Base-by-base conservation (phyloP, 805 yeast species). In the Candida montana region DNA sequence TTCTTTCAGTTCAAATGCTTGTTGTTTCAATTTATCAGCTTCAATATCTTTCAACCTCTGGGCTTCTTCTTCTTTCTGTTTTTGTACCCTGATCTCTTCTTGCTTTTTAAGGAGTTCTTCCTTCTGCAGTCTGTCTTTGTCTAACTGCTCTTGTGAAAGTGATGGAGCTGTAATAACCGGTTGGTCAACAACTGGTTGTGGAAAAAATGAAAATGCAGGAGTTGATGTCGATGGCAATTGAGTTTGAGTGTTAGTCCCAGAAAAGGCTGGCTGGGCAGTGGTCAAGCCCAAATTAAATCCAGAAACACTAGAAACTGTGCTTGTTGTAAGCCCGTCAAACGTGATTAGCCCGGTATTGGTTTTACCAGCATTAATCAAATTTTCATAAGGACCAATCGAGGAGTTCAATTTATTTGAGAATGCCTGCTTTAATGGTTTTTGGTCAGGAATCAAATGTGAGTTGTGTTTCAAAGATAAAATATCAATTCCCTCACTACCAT, bases 371-470 rank as follows among this genome's bases (percentile, higher is more conserved):
- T 47, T 46, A 7, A 78, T 61, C 4, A 77, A 52, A 9, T 56
- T 51, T n/a, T 61, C 49, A 37, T 58, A 62, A 11, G 49, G 37
- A 1, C 31, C 17, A 4, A 71, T 51, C 49, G 67, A 73, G 2
- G 49, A 40, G 33, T 78, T 73, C 3, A 78, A 64, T 19, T 62
- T 58, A 8, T 41, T 37, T 3, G 79, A 65, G 48, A 63, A 75
- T 0, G 75, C 69, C 44, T 76, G 80, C 40, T 65, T 67, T 45
- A 72, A 61, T 3, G 75, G 70, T 36, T 65, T 62, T 29, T 59
- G 65, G 47, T 62, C 72, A 15, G 61, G 56, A 12, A 60, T 47
- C 40, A 48, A 51, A 46, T 58, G 68, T 2, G 69, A 67, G 9
- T 53, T 51, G 33, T 67, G 64, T 11, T 64, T 58, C 32, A 74